Evolutionary conservation across 805 yeast species (phyloP).

Genomic region (Teunomyces barrocoloradensis): DNA sequence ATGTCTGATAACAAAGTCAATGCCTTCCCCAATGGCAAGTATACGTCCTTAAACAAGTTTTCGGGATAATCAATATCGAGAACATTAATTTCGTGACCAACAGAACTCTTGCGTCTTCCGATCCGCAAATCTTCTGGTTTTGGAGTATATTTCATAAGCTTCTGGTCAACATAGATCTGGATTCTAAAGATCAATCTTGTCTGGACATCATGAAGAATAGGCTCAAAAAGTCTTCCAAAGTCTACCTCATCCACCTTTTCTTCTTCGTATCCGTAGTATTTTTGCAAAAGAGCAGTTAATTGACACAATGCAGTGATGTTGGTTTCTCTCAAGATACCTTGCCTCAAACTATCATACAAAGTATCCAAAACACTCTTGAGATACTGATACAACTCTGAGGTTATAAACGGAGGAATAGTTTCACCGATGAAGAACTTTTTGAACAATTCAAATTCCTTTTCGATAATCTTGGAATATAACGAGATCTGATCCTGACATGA

Average conservation of each 20-base stretch:
- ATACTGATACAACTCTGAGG: conserved; percentile 50
- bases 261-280: conserved; percentile 66
- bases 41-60: conserved; percentile 47
- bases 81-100: conserved; percentile 13
- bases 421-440: conserved; percentile 43
- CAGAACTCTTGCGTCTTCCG: conserved; percentile 30
- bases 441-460: conserved; percentile 62
- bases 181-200: conserved; percentile 76
- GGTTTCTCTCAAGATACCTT: conserved; percentile 65
- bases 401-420: conserved; percentile 7
- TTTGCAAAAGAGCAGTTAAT: conserved; percentile 64
- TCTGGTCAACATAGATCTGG: conserved; percentile 68
- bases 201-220: conserved; percentile 75
- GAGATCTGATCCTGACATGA: conserved; percentile 61
- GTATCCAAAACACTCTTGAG: conserved; percentile 70
- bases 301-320: conserved; percentile 72
- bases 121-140: conserved; percentile 64
- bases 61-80: conserved; percentile 35
- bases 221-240: conserved; percentile 61
- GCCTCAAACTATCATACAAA: conserved; percentile 66
- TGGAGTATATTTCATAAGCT: conserved; percentile 65
- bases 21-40: conserved; percentile 71
- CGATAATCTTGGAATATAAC: conserved; percentile 56
- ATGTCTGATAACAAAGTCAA: conserved; percentile 70
- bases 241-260: conserved; percentile 32